Percentiles rank a stretch among this genome's conserved stretches.
phyloP scores from a whole-genome alignment of 257 asterid species.

The Salvia rosmarinus region DNA sequence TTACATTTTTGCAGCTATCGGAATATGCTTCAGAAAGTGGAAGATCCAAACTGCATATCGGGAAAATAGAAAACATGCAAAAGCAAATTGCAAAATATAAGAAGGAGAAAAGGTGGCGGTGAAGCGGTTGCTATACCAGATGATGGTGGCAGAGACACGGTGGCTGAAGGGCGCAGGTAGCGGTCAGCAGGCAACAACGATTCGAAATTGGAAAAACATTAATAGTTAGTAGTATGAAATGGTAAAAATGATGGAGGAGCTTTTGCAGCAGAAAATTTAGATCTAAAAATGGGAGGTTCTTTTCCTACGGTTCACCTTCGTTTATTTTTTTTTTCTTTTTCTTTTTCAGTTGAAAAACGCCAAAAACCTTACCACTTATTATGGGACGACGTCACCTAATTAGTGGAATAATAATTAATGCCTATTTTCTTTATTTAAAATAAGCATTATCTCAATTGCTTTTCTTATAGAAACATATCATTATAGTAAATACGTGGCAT shows the following conservation, averaged over 20 bases:
- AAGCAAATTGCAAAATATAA: not conserved
- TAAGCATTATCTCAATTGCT: too few relatives aligned
- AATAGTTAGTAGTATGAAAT: not conserved
- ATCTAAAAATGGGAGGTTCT: constrained; percentile 39
- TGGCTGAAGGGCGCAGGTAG: constrained; percentile 35
- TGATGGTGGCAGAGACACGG: constrained; percentile 43
- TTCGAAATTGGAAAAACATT: constrained; percentile 28
- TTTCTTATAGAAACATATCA: too few relatives aligned
- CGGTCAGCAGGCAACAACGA: constrained; percentile 38
- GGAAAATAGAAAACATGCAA: constrained; percentile 2
- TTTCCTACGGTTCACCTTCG: constrained; percentile 32
- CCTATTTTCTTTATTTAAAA: too few relatives aligned
- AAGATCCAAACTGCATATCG: not conserved
- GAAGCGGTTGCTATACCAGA: constrained; percentile 38
- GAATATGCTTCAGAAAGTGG: not conserved
- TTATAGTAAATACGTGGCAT: too few relatives aligned
- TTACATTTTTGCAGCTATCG: not conserved
- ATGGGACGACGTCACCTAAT: too few relatives aligned
- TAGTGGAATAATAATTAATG: too few relatives aligned
- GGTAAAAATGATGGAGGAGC: constrained; percentile 27
- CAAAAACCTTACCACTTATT: not conserved
- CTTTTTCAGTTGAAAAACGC: not conserved
- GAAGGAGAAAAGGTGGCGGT: not conserved
- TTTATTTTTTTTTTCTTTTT: not conserved
- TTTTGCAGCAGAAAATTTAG: constrained; percentile 40